Evolutionary conservation across 148 eudicot genomes (phyloP), one percentile per base, ranked within the genome.

Genomic region (Mesembryanthemum crystallinum): DNA sequence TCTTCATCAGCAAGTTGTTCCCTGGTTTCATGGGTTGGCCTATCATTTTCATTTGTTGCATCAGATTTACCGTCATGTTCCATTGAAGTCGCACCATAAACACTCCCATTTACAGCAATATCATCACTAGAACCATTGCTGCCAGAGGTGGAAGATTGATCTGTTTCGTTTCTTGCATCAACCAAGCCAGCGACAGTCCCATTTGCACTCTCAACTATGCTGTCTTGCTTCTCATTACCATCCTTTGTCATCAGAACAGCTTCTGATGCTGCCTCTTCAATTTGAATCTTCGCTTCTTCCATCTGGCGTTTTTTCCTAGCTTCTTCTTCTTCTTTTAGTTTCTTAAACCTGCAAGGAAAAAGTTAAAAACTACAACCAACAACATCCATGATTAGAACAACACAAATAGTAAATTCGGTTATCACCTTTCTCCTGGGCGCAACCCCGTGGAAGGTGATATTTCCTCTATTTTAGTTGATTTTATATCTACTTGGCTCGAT

Each of bases 241-340:
- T 57, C 84, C 45, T 71, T 49, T 27, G 78, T 79, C 39, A 24
- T 73, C 66, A 66, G 77, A 72, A 63, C 73, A 35, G 72, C 71
- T 49, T 71, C 73, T 64, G 64, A 78, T 21, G 80, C 73, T 52
- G 77, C 83, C 73, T 74, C 86, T 61, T 81, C 86, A 59, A 79
- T 80, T 81, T 77, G 86, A 77, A 73, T 80, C 79, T 75, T 81
- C 73, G 80, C 90, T 82, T 82, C 97, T 84, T 90, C 90, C 32
- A 62, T 83, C 78, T 86, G 86, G 51, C 69, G 87, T 83, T 69
- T 89, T 75, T 83, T 85, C 80, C 84, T 89, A 64, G 88, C 94
- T 75, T 95, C 98, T 86, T 95, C 98, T 86, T 95, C 91, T 84
- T 92, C 97, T 85, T 95, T 95, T 75, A 95, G 60, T 78, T 82